These are phyloP conservation scores for Phytophthora quininea DNA, from an alignment of 352 stramenopile genomes.

Conservation along the genomic window DNA sequence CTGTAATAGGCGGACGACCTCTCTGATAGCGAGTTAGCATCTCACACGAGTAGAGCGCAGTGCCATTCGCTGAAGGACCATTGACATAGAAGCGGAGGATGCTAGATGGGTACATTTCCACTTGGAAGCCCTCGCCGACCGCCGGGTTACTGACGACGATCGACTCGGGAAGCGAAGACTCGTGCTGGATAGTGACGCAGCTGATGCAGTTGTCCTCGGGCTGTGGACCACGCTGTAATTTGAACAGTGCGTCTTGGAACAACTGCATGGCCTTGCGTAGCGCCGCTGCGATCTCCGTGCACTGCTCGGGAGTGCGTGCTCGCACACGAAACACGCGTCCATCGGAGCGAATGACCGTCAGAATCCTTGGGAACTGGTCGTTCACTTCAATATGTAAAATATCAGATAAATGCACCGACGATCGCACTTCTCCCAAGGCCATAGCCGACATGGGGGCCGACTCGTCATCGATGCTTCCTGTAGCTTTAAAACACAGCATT, in stretches of 20 bases:
- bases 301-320: constrained; percentile 69
- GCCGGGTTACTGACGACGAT: constrained; percentile 56
- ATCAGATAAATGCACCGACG: constrained; percentile 74
- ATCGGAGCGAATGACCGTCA: constrained; percentile 77
- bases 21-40: constrained; percentile 49
- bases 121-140: constrained; percentile 53
- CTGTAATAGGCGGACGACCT: constrained; percentile 24
- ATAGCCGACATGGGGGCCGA: constrained; percentile 34
- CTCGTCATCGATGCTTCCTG: constrained; percentile 34
- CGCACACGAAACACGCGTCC: constrained; percentile 76
- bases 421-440: constrained; percentile 69
- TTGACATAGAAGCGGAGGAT: constrained; percentile 79
- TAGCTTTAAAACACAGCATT: constrained; percentile 80
- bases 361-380: constrained; percentile 70
- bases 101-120: constrained; percentile 74
- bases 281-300: constrained; percentile 54
- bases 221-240: constrained; percentile 64
- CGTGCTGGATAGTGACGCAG: constrained; percentile 78
- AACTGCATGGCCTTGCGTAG: constrained; percentile 63
- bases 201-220: constrained; percentile 75
- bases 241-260: constrained; percentile 79
- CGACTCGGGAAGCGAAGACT: constrained; percentile 65
- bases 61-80: constrained; percentile 60
- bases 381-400: constrained; percentile 82
- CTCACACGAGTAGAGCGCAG: constrained; percentile 59